Conservation (phyloP, 2,329 filamentous ascomycete genomes). For the Colletotrichum nymphaeae region DNA sequence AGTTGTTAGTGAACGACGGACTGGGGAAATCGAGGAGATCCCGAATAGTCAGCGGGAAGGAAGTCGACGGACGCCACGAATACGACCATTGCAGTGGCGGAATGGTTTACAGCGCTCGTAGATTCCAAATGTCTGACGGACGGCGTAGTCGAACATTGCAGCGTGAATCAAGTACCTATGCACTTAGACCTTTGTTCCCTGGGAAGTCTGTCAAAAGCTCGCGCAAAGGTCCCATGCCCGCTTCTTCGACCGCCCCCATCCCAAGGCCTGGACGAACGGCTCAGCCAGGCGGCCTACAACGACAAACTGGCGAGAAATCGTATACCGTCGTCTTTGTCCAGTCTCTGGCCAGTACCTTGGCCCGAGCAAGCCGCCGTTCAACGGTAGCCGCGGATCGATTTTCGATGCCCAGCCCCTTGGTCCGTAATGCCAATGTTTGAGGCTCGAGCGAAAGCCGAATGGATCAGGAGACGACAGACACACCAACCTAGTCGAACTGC, state of each 20-base stretch:
- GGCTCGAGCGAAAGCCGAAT: slow-evolving; percentile 25
- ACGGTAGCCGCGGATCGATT: slow-evolving; percentile 7
- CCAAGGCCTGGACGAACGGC: neutral
- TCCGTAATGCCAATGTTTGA: slow-evolving; percentile 29
- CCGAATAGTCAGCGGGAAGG: slow-evolving; percentile 15
- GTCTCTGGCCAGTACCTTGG: neutral
- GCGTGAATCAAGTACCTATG: neutral
- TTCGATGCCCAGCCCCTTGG: slow-evolving; percentile 28
- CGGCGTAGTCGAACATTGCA: neutral
- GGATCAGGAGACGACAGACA: neutral
- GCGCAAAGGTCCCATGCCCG: neutral
- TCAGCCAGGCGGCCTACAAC: neutral
- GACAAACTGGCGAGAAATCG: neutral
- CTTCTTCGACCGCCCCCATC: neutral
- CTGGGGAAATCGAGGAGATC: neutral
- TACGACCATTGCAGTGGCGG: neutral
- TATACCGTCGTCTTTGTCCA: neutral
- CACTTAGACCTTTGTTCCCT: slow-evolving; percentile 3
- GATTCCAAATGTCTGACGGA: slow-evolving; percentile 7
- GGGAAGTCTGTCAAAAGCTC: neutral
- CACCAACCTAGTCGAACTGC: neutral
- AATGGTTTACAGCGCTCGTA: neutral
- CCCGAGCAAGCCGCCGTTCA: slow-evolving; percentile 8
- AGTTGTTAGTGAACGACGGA: neutral
- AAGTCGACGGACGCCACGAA: neutral